A percentile compares a stretch with the other conserved stretches of the same genome.
phyloP scores from a whole-genome alignment of 495 filamentous ascomycete genomes.

The Penicillium dipodomyicola region DNA sequence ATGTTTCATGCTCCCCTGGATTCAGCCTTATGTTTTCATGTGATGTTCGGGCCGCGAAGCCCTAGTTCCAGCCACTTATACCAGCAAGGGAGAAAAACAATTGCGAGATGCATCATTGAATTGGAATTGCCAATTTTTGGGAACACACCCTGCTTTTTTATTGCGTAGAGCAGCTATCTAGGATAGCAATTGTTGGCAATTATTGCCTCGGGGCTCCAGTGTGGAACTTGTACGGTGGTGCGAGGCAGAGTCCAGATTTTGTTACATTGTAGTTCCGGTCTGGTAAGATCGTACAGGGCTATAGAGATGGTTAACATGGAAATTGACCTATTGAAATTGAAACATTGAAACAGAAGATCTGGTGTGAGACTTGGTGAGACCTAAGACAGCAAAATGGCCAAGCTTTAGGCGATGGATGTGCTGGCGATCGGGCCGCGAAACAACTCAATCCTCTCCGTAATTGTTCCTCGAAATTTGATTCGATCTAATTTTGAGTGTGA shows the following conservation, averaged over 20 bases:
- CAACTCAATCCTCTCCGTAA: slow-evolving; percentile 3
- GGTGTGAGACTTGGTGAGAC: not conserved
- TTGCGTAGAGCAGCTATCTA: slow-evolving; percentile 9
- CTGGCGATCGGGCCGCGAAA: slow-evolving; percentile 7
- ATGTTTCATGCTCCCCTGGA: slow-evolving; percentile 3
- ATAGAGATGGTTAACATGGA: not conserved
- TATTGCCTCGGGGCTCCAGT: slow-evolving; percentile 4
- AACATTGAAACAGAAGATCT: not conserved
- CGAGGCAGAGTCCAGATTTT: not conserved
- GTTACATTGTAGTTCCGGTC: not conserved
- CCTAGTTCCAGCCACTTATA: slow-evolving; percentile 20
- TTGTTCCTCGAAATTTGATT: slow-evolving; percentile 12
- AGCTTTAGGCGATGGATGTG: slow-evolving; percentile 20
- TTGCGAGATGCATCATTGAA: not conserved
- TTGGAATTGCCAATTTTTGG: not conserved
- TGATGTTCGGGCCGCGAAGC: not conserved
- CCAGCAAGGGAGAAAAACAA: slow-evolving; percentile 24
- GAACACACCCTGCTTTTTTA: slow-evolving; percentile 6
- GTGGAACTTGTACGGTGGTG: not conserved
- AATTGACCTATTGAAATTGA: not conserved
- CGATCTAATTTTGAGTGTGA: slow-evolving; percentile 5
- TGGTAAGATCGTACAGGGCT: not conserved
- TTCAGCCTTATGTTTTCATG: slow-evolving; percentile 23
- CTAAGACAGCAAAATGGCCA: slow-evolving; percentile 6
- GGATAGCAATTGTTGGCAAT: slow-evolving; percentile 14